These are phyloP conservation scores for Candida broadrunensis DNA, from an alignment of 805 yeast species.

Conservation along the genomic window DNA sequence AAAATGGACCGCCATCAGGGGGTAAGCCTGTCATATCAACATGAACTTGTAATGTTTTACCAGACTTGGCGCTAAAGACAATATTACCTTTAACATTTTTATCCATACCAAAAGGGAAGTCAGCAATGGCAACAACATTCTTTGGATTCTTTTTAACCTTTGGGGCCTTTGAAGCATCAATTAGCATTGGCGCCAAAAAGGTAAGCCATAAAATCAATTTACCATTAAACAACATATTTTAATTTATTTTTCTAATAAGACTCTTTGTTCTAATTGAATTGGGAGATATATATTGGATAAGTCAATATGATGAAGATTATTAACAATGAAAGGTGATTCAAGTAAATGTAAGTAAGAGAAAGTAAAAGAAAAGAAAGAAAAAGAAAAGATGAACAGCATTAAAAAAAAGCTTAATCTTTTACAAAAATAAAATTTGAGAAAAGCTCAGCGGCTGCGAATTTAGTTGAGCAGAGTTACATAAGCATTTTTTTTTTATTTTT, in stretches of 20 bases:
- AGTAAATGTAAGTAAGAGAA: too few relatives aligned
- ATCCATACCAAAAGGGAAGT: conserved; percentile 46
- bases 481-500: too few relatives aligned
- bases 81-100: conserved; percentile 48
- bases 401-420: not conserved
- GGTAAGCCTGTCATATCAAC: conserved; percentile 73
- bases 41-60: conserved; percentile 62
- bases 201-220: not conserved
- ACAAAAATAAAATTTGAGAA: too few relatives aligned
- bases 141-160: conserved; percentile 46
- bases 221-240: not conserved
- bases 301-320: not conserved
- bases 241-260: not conserved
- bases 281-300: too few relatives aligned
- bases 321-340: not conserved
- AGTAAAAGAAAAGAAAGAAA: not conserved
- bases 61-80: conserved; percentile 54
- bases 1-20: conserved; percentile 61
- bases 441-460: not conserved
- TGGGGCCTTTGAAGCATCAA: conserved; percentile 49
- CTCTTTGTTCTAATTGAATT: too few relatives aligned
- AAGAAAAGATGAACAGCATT: not conserved
- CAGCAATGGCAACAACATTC: conserved; percentile 54
- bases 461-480: too few relatives aligned
- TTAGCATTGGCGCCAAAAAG: conserved; percentile 1